phyloP scores from a whole-genome alignment of 768 basidiomycete genomes.

The Suillus occidentalis region DNA sequence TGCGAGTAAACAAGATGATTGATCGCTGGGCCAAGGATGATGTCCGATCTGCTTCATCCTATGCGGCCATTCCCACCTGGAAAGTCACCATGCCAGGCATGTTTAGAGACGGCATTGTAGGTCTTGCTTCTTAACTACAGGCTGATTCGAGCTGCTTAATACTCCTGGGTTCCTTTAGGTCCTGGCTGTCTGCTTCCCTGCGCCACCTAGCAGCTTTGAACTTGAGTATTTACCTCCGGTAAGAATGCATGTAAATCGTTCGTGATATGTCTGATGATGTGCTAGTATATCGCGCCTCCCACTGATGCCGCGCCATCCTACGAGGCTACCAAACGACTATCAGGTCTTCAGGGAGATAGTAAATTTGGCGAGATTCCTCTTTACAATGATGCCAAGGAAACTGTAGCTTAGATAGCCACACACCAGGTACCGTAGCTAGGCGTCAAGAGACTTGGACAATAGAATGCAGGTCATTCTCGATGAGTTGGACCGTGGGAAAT shows the following conservation, averaged over 20 bases:
- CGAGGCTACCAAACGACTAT: conserved; percentile 30
- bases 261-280: not conserved
- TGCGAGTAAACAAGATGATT: conserved; percentile 38
- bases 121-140: conserved; percentile 8
- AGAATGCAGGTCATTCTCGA: conserved; percentile 2
- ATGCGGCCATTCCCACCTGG: conserved; percentile 38
- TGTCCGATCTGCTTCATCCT: conserved; percentile 24
- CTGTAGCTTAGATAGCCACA: conserved; percentile 6
- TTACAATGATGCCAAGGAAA: conserved; percentile 38
- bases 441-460: not conserved
- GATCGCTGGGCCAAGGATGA: conserved; percentile 43
- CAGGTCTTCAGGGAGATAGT: conserved; percentile 25
- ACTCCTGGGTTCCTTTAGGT: conserved; percentile 27
- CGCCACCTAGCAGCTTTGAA: conserved; percentile 34
- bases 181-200: conserved; percentile 40
- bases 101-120: conserved; percentile 37
- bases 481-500: not conserved
- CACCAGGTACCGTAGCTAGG: not conserved
- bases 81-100: conserved; percentile 41
- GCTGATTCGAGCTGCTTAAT: not conserved
- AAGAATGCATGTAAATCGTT: conserved; percentile 10
- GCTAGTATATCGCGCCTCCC: conserved; percentile 41
- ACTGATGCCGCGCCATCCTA: conserved; percentile 35
- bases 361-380: conserved; percentile 42
- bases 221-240: conserved; percentile 45